phyloP scores from a whole-genome alignment of 2,329 filamentous ascomycete genomes.

The Pochonia chlamydosporia region DNA sequence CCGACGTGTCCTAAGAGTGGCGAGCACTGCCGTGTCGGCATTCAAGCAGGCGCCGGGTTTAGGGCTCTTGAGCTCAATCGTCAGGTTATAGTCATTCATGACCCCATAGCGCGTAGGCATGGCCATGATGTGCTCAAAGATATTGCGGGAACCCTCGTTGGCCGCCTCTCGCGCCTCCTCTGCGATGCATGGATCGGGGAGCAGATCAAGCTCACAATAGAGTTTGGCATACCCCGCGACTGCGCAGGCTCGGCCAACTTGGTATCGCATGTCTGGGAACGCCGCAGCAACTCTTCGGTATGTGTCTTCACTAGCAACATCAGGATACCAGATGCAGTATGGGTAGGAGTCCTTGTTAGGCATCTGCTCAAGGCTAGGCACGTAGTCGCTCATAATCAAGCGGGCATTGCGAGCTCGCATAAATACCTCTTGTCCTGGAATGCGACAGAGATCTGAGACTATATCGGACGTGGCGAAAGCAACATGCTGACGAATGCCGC shows the following conservation, averaged over 20 bases:
- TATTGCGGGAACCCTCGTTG: conserved; percentile 9
- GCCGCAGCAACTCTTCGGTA: conserved; percentile 23
- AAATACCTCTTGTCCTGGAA: not conserved
- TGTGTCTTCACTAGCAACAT: conserved; percentile 28
- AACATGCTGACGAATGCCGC: not conserved
- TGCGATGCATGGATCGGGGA: conserved; percentile 32
- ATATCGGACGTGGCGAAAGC: not conserved
- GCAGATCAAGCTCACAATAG: conserved; percentile 28
- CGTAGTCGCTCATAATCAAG: conserved; percentile 28
- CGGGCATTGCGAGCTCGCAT: conserved; percentile 21
- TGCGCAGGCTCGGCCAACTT: conserved; percentile 33
- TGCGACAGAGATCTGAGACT: not conserved
- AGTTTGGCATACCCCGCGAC: conserved; percentile 29
- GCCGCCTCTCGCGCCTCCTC: conserved; percentile 31
- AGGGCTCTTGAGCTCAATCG: not conserved
- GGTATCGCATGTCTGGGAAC: conserved; percentile 29
- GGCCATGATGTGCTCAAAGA: conserved; percentile 26
- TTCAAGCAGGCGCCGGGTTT: not conserved
- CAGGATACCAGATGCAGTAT: conserved; percentile 38
- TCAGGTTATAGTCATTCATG: conserved; percentile 29
- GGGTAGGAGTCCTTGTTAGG: conserved; percentile 17
- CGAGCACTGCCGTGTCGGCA: not conserved
- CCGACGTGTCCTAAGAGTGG: not conserved
- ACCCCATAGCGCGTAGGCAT: conserved; percentile 19
- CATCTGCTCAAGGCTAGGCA: conserved; percentile 18